These are phyloP conservation scores for Botrytis paeoniae DNA, from an alignment of 2,329 filamentous ascomycete species.

Conservation along the genomic window DNA sequence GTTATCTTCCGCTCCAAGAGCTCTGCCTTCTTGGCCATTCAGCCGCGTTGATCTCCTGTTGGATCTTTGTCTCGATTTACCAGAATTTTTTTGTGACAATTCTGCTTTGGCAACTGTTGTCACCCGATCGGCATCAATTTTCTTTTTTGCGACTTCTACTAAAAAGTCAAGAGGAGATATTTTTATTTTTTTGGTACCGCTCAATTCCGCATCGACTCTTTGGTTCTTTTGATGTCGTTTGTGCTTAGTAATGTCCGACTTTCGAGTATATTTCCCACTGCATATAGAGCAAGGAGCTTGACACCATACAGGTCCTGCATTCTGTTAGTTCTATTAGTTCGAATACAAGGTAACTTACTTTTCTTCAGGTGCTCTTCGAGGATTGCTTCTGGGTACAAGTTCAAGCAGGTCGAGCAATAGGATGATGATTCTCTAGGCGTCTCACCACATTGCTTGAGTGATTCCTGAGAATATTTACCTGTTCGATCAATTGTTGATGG, in stretches of 20 bases:
- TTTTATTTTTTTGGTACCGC: neutral
- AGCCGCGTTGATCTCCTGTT: neutral
- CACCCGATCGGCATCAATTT: neutral
- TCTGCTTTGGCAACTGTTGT: neutral
- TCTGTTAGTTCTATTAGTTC: neutral
- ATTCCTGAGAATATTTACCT: neutral
- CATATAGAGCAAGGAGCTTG: conserved; percentile 2
- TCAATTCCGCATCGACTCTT: neutral
- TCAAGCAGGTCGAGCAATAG: neutral
- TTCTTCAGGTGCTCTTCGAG: neutral
- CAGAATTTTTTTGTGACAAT: too few species aligned
- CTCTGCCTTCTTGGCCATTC: neutral
- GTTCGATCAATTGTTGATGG: neutral
- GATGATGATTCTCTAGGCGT: neutral
- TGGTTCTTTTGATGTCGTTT: neutral
- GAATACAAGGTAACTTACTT: neutral
- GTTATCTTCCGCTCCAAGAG: neutral
- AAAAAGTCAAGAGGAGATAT: neutral
- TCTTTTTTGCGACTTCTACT: neutral
- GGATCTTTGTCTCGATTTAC: neutral
- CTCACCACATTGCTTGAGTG: neutral
- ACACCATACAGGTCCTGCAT: neutral
- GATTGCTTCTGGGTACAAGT: neutral
- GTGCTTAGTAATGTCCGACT: neutral
- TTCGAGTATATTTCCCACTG: neutral